phyloP scores from a whole-genome alignment of 2,329 filamentous ascomycete species.

The Lasiodiplodia gonubiensis region DNA sequence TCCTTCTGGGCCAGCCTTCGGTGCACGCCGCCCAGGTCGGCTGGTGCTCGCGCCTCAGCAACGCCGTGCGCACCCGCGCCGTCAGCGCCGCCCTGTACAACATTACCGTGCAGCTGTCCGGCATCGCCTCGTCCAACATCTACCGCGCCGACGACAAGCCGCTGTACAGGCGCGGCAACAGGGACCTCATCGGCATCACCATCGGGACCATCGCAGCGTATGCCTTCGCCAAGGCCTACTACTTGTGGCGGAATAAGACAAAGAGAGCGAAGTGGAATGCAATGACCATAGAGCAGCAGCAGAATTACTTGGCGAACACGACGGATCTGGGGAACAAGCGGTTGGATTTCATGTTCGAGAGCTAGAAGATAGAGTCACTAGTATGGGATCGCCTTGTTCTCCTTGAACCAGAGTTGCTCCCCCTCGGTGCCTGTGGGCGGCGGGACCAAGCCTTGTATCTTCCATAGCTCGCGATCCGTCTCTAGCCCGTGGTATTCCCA shows the following conservation, averaged over 20 bases:
- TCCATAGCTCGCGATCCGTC: constrained; percentile 52
- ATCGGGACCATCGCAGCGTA: constrained; percentile 61
- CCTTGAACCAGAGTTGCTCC: constrained; percentile 40
- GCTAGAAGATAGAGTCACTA: constrained; percentile 2
- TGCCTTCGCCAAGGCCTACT: constrained; percentile 53
- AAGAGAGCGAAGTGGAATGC: constrained; percentile 39
- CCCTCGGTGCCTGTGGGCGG: constrained; percentile 43
- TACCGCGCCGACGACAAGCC: constrained; percentile 60
- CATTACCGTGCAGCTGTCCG: constrained; percentile 43
- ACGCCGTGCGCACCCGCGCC: constrained; percentile 51
- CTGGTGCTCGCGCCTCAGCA: constrained; percentile 50
- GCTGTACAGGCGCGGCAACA: constrained; percentile 61
- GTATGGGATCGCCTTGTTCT: constrained; percentile 31
- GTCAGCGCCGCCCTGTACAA: constrained; percentile 53
- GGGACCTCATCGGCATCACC: constrained; percentile 58
- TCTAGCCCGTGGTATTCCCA: constrained; percentile 53
- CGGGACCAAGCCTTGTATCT: constrained; percentile 49
- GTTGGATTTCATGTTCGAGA: constrained; percentile 25
- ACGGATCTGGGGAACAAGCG: constrained; percentile 46
- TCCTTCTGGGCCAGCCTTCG: constrained; percentile 52
- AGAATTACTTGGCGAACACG: constrained; percentile 44
- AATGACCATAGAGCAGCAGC: constrained; percentile 44
- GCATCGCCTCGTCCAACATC: constrained; percentile 50
- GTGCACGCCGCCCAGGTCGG: constrained; percentile 53
- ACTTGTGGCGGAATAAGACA: constrained; percentile 30